Percentiles rank a stretch among this genome's conserved stretches.
Conservation (phyloP, 306 rosid genomes). For the Ormosia semicastrata region DNA sequence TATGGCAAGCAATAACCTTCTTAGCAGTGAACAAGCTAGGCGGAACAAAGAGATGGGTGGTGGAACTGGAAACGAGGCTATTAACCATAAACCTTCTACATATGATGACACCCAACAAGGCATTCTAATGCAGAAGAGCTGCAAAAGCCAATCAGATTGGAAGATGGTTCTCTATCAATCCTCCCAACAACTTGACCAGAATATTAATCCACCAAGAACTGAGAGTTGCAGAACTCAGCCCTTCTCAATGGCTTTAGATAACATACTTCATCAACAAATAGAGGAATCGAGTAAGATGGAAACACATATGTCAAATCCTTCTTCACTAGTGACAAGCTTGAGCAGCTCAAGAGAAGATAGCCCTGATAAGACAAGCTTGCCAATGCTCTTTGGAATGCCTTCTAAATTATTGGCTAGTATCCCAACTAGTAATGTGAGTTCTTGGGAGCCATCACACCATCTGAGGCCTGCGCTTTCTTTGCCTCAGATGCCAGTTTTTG, state of each 20-base stretch:
- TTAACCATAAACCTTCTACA: constrained; percentile 35
- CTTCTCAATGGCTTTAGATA: constrained; percentile 34
- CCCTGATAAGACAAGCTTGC: constrained; percentile 59
- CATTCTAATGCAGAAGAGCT: constrained; percentile 39
- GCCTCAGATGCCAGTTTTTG: constrained; percentile 77
- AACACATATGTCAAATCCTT: constrained; percentile 61
- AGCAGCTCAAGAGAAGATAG: constrained; percentile 75
- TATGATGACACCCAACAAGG: constrained; percentile 36
- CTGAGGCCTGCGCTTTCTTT: constrained; percentile 54
- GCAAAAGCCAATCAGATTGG: constrained; percentile 55
- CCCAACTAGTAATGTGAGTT: constrained; percentile 42
- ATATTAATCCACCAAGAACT: constrained; percentile 26
- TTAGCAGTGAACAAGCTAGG: constrained; percentile 70
- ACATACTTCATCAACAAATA: constrained; percentile 39
- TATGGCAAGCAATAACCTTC: constrained; percentile 74
- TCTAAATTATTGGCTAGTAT: constrained; percentile 44
- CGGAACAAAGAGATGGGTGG: constrained; percentile 40
- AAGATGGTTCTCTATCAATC: constrained; percentile 54
- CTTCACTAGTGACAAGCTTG: constrained; percentile 71
- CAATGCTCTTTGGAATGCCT: constrained; percentile 48
- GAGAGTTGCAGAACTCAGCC: constrained; percentile 32
- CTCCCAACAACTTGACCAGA: constrained; percentile 45
- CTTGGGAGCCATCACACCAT: constrained; percentile 67
- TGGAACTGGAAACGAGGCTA: constrained; percentile 23
- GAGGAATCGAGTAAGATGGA: constrained; percentile 51